Percentiles rank a stretch among this genome's conserved stretches.
phyloP scores from a whole-genome alignment of 805 yeast species.

The Cyberlindnera mycetangii region DNA sequence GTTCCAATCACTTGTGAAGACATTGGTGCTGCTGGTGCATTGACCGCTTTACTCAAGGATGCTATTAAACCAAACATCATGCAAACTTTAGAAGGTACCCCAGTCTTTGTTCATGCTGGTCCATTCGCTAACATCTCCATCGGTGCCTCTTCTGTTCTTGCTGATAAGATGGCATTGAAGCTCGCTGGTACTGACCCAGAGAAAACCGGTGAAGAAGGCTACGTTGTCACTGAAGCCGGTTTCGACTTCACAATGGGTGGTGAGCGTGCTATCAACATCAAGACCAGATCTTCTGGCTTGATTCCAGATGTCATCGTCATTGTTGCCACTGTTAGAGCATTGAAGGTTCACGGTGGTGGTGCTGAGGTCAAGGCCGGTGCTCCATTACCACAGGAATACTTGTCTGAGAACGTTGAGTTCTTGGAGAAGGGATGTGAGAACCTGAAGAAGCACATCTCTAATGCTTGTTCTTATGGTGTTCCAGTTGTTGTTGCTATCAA shows the following conservation, averaged over 20 bases:
- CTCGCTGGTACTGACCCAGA: constrained; percentile 56
- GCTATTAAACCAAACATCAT: constrained; percentile 81
- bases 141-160: constrained; percentile 81
- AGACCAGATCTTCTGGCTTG: constrained; percentile 78
- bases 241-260: constrained; percentile 93
- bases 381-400: constrained; percentile 70
- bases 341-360: constrained; percentile 86
- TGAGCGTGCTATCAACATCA: constrained; percentile 79
- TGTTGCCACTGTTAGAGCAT: constrained; percentile 82
- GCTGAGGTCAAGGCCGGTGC: constrained; percentile 87
- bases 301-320: constrained; percentile 75
- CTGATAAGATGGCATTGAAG: constrained; percentile 77
- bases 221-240: constrained; percentile 85
- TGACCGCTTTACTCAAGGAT: constrained; percentile 77
- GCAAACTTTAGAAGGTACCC: constrained; percentile 89
- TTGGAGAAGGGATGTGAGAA: constrained; percentile 70
- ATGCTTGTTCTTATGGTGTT: constrained; percentile 67
- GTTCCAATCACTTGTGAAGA: constrained; percentile 81
- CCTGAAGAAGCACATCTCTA: constrained; percentile 71
- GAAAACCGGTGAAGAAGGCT: constrained; percentile 45
- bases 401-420: constrained; percentile 41
- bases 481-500: constrained; percentile 86
- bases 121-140: constrained; percentile 87
- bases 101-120: constrained; percentile 85
- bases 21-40: constrained; percentile 82